Base-by-base conservation (phyloP, 768 basidiomycete species). In the Kwoniella dendrophila region DNA sequence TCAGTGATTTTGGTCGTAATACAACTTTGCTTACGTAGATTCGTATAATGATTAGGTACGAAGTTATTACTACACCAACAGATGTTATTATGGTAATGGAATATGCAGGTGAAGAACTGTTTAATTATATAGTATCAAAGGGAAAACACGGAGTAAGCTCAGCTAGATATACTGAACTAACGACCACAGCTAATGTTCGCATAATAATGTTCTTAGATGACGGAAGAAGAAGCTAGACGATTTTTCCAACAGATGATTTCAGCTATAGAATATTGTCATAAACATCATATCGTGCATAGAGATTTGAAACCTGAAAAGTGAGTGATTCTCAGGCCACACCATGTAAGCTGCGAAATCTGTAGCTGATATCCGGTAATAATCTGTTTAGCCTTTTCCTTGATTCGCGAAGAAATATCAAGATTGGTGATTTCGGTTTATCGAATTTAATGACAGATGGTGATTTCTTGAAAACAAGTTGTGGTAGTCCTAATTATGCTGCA, bases 171-270 rank as follows among this genome's bases (percentile, higher is more conserved):
- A 12, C 3, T 34, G 18, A 26, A 11, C 20, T 5, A n/a, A 43
- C 6, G 18, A 20, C 12, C 20, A n/a, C 12, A 43, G 41, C 41
- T 43, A 5, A 43, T 45, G 8, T 30, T 5, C 30, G 20, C 30
- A n/a, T 45, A 16, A 32, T 85, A n/a, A n/a, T n/a, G n/a, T n/a
- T n/a, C n/a, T n/a, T n/a, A 89, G 61, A 93, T 98, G 89, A 82
- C 86, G 34, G 94, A 97, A 75, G 82, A 84, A 33, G 88, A 88
- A 66, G 94, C 92, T 0, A 86, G 96, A 14, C 85, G 88, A 26
- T 98, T 98, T 85, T 98, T 99, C 82, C 96, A 98, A 77, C 96
- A 98, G 76, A 90, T 99, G 78, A 94, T 98, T 65, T 90, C 90
- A 18, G 95, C 94, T 2, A 90, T 99, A 78, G 93, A 97, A 76